Percentiles rank a stretch among this genome's conserved stretches.
These are phyloP conservation scores for Alternaria sp. DNA, from an alignment of 2,329 filamentous ascomycete species.

Conservation along the genomic window DNA sequence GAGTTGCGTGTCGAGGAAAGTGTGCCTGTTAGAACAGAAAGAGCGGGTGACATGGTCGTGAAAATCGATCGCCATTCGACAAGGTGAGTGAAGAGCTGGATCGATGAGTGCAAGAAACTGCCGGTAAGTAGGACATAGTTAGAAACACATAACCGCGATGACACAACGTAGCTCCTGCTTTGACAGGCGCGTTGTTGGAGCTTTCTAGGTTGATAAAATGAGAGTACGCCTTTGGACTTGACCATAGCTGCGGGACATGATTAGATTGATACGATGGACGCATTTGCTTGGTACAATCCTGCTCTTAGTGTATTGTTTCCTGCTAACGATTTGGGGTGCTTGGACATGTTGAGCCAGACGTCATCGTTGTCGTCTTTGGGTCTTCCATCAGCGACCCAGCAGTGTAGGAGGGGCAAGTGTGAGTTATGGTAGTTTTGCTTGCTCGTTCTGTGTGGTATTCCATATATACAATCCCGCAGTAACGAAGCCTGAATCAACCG, in stretches of 20 bases:
- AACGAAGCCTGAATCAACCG: constrained; percentile 37
- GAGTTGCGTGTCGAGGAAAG: neutral
- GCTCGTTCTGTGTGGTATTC: constrained; percentile 37
- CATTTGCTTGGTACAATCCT: neutral
- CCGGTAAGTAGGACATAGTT: neutral
- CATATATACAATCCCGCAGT: constrained; percentile 47
- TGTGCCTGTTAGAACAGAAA: neutral
- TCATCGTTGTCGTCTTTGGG: neutral
- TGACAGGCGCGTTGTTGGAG: neutral
- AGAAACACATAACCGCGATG: neutral
- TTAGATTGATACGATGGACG: neutral
- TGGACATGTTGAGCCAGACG: neutral
- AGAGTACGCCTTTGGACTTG: neutral
- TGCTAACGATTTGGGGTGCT: neutral
- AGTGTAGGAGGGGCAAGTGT: neutral
- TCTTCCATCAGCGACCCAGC: neutral
- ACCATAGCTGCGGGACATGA: neutral
- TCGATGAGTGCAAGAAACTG: neutral
- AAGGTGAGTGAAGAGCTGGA: neutral
- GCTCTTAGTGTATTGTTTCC: neutral
- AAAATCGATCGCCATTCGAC: neutral
- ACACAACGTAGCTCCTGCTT: neutral
- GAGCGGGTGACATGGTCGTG: neutral
- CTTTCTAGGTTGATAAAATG: neutral
- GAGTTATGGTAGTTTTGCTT: constrained; percentile 2